phyloP scores from a whole-genome alignment of 2,329 filamentous ascomycete species.

The Tolypocladium tundrense region DNA sequence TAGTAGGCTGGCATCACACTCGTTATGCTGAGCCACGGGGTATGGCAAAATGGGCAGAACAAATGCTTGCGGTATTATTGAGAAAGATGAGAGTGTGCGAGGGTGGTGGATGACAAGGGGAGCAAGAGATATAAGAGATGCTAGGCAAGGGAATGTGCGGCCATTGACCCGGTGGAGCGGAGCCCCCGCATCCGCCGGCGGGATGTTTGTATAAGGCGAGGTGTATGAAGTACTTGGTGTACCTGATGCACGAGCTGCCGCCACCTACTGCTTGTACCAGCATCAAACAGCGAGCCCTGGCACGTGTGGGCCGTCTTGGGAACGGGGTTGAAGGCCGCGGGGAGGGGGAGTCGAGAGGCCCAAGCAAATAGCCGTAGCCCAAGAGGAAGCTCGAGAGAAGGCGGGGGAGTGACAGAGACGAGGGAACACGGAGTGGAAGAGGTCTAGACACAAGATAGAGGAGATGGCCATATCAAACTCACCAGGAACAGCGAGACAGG shows the following conservation, averaged over 20 bases:
- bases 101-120: background rate
- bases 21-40: slow-evolving; percentile 3
- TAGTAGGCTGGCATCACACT: slow-evolving; percentile 71
- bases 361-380: background rate
- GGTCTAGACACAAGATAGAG: background rate
- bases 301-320: background rate
- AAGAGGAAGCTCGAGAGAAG: background rate
- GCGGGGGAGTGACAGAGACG: background rate
- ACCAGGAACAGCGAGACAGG: background rate
- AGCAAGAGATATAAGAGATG: background rate
- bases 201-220: background rate
- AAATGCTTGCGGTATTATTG: background rate
- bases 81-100: background rate
- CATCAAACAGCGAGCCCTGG: background rate
- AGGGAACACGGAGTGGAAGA: background rate
- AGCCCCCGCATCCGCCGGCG: background rate
- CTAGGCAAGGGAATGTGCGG: background rate
- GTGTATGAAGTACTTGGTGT: background rate
- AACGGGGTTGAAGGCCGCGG: background rate
- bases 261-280: background rate
- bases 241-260: background rate
- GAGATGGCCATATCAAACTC: background rate
- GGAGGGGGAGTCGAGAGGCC: background rate
- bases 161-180: background rate
- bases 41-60: background rate